Percentiles rank a stretch among this genome's conserved stretches.
These are phyloP conservation scores for Ichthyophthirius multifiliis DNA, from an alignment of 169 alveolate species.

Conservation along the genomic window DNA sequence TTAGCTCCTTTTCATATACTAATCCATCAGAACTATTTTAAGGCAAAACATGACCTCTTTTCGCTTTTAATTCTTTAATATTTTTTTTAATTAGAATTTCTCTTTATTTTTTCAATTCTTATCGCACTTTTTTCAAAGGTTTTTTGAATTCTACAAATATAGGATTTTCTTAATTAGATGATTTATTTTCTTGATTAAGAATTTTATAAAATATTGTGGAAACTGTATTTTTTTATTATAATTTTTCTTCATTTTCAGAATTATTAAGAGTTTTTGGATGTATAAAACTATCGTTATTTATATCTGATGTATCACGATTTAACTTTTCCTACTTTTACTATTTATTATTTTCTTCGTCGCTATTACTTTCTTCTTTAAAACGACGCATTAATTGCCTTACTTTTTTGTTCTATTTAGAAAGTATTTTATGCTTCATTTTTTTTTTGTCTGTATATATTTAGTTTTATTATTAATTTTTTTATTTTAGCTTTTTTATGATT, in stretches of 20 bases:
- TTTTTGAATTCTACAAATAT: constrained; percentile 4
- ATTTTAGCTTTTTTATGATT: no score
- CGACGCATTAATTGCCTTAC: neutral
- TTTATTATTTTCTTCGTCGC: neutral
- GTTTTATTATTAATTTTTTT: no score
- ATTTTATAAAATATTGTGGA: neutral
- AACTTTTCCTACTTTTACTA: neutral
- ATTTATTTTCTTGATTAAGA: neutral
- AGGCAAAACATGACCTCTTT: constrained; percentile 18
- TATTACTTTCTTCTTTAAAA: constrained; percentile 1
- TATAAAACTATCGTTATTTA: neutral
- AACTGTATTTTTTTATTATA: neutral
- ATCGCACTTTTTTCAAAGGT: neutral
- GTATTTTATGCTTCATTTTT: constrained; percentile 3
- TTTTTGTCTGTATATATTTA: neutral
- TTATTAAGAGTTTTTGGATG: neutral
- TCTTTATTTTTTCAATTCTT: constrained; percentile 7
- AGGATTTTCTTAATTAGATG: neutral
- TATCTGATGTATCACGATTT: neutral
- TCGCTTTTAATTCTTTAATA: constrained; percentile 11
- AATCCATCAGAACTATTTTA: neutral
- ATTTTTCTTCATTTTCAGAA: neutral
- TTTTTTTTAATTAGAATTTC: constrained; percentile 8
- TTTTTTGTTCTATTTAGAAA: neutral
- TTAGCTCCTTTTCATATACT: constrained; percentile 3